These are phyloP conservation scores for Chlamydomonas sp. DNA, from an alignment of 139 green algal species.

Conservation along the genomic window DNA sequence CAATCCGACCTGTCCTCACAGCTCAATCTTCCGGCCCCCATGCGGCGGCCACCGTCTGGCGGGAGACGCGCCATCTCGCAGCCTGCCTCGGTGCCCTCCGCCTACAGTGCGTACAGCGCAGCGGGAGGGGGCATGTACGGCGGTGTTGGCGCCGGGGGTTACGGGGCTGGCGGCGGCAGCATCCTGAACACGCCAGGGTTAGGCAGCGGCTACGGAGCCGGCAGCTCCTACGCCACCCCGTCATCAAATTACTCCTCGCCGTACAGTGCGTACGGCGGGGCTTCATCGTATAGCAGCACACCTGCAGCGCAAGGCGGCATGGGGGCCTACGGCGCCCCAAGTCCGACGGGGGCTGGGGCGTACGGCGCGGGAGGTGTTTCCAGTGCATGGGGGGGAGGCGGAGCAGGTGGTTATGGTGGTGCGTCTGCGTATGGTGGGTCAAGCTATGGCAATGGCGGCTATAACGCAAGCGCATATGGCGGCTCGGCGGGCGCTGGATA, in stretches of 20 bases:
- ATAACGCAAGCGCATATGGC: not conserved
- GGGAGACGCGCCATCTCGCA: constrained; percentile 30
- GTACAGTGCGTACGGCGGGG: constrained; percentile 10
- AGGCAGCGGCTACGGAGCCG: not conserved
- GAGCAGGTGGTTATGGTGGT: constrained; percentile 1
- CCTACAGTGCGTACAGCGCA: not conserved
- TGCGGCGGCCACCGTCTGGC: constrained; percentile 6
- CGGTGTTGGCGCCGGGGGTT: constrained; percentile 11
- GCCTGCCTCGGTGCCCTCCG: not conserved
- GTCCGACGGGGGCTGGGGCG: not conserved
- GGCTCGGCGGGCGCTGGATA: not conserved
- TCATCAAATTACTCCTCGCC: not conserved
- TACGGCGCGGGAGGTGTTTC: not conserved
- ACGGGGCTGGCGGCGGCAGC: not conserved
- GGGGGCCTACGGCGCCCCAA: not conserved
- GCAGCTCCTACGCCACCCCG: not conserved
- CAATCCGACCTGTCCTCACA: constrained; percentile 29
- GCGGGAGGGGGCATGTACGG: constrained; percentile 2
- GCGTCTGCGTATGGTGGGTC: not conserved
- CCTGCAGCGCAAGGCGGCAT: not conserved
- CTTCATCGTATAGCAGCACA: constrained; percentile 1
- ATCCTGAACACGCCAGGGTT: not conserved
- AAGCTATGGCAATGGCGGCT: constrained; percentile 13
- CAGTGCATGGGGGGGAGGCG: not conserved
- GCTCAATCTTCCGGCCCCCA: constrained; percentile 9